These are phyloP conservation scores for Malus orientalis DNA, from an alignment of 306 rosid genomes.

Conservation along the genomic window DNA sequence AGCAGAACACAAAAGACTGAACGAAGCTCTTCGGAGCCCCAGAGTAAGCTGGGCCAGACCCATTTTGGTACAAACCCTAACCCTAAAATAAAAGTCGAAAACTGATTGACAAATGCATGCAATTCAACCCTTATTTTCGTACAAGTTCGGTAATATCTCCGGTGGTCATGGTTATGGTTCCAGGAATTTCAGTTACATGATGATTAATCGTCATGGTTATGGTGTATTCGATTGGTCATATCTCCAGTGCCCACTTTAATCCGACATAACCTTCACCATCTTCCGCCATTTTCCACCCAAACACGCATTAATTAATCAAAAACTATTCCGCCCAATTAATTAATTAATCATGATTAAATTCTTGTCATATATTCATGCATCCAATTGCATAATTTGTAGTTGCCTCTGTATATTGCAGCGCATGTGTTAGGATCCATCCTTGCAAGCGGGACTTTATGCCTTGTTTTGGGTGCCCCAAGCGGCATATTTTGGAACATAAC, in stretches of 20 bases:
- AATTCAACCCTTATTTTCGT: too few species aligned
- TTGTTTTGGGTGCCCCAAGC: slow-evolving; percentile 23
- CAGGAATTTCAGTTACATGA: slow-evolving; percentile 46
- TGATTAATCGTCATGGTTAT: slow-evolving; percentile 42
- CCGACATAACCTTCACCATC: slow-evolving; percentile 47
- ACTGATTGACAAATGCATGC: too few species aligned
- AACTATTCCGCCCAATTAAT: too few species aligned
- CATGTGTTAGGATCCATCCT: slow-evolving; percentile 48
- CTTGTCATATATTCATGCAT: background rate
- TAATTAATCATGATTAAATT: too few species aligned
- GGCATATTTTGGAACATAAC: slow-evolving; percentile 45
- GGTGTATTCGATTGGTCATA: slow-evolving; percentile 54
- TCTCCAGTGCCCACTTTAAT: slow-evolving; percentile 66
- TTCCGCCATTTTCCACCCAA: slow-evolving; percentile 36
- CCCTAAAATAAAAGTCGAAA: too few species aligned
- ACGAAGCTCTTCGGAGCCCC: background rate
- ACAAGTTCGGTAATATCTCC: too few species aligned
- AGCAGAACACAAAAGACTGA: too few species aligned
- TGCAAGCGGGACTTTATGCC: slow-evolving; percentile 50
- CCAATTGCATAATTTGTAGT: slow-evolving; percentile 16
- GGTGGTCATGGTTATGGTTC: too few species aligned
- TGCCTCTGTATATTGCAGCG: slow-evolving; percentile 45
- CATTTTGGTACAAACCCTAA: too few species aligned
- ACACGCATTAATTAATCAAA: slow-evolving; percentile 22
- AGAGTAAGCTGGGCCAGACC: background rate